Percentiles rank a stretch among this genome's conserved stretches.
Conservation (phyloP, 306 rosid genomes). For the Nissolia schottii region DNA sequence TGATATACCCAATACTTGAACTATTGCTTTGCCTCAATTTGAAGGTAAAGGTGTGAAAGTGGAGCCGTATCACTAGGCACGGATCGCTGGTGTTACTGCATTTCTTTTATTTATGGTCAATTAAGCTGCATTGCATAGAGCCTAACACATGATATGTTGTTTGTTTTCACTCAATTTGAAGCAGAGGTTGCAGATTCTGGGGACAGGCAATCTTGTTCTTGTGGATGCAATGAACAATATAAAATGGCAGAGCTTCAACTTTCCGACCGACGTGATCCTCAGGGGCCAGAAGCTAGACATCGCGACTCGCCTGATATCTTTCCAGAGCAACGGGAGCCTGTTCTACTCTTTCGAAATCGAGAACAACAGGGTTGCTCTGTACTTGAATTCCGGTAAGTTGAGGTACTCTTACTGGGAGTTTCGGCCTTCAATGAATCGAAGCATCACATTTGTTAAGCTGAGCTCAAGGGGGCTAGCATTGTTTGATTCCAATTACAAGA, state of each 20-base stretch:
- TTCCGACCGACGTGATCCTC: conserved; percentile 81
- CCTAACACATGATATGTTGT: conserved; percentile 17
- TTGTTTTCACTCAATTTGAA: conserved; percentile 20
- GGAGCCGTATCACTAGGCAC: not conserved
- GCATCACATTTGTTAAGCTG: conserved; percentile 53
- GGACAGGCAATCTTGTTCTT: conserved; percentile 70
- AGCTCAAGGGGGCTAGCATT: conserved; percentile 54
- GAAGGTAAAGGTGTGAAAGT: not conserved
- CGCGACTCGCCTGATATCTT: conserved; percentile 69
- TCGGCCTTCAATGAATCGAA: conserved; percentile 65
- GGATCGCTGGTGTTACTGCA: not conserved
- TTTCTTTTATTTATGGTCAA: not conserved
- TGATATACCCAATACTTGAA: not conserved
- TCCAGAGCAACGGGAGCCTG: conserved; percentile 42
- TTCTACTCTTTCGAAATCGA: conserved; percentile 75
- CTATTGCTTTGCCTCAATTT: not conserved
- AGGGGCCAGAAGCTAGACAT: conserved; percentile 80
- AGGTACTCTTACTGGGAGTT: conserved; percentile 90
- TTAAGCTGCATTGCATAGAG: conserved; percentile 6
- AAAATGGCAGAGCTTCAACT: conserved; percentile 97
- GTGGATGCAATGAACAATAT: conserved; percentile 43
- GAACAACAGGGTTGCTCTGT: conserved; percentile 51
- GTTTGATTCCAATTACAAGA: conserved; percentile 52
- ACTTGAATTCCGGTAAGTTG: conserved; percentile 46
- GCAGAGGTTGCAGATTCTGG: conserved; percentile 59